Evolutionary conservation across 2,329 filamentous ascomycete species (phyloP).

Genomic region (Aspergillus transmontanensis): DNA sequence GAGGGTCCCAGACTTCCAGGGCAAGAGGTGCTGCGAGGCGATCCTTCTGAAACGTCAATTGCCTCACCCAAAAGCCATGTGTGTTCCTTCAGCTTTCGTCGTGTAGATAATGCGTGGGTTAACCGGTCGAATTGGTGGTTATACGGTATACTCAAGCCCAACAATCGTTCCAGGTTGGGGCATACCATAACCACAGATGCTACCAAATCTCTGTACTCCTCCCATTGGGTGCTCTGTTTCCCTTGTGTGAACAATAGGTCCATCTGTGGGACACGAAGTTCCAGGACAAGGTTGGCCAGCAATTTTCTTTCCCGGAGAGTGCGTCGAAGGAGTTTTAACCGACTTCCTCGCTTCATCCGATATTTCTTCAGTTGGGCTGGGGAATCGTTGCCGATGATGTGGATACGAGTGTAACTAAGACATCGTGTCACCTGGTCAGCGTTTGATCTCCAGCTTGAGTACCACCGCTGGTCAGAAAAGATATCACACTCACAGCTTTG

Average conservation of each 20-base stretch:
- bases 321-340: constrained; percentile 57
- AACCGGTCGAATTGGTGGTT: constrained; percentile 57
- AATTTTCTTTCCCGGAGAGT: constrained; percentile 55
- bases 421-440: constrained; percentile 12
- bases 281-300: constrained; percentile 55
- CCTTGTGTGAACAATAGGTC: constrained; percentile 45
- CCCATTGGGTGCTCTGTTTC: constrained; percentile 43
- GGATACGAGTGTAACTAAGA: constrained; percentile 52
- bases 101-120: constrained; percentile 58
- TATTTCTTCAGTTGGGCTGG: constrained; percentile 50
- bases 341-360: constrained; percentile 51
- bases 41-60: constrained; percentile 40
- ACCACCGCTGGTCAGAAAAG: neutral
- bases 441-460: constrained; percentile 10
- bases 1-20: constrained; percentile 51
- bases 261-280: constrained; percentile 56
- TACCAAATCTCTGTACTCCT: constrained; percentile 55
- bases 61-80: constrained; percentile 58
- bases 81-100: constrained; percentile 56
- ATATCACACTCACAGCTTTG: constrained; percentile 49
- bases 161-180: constrained; percentile 58
- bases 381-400: constrained; percentile 52
- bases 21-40: constrained; percentile 38
- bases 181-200: constrained; percentile 62
- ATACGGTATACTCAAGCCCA: constrained; percentile 57